Base-by-base conservation (phyloP, 768 basidiomycete genomes). In the Suillus cothurnatus region DNA sequence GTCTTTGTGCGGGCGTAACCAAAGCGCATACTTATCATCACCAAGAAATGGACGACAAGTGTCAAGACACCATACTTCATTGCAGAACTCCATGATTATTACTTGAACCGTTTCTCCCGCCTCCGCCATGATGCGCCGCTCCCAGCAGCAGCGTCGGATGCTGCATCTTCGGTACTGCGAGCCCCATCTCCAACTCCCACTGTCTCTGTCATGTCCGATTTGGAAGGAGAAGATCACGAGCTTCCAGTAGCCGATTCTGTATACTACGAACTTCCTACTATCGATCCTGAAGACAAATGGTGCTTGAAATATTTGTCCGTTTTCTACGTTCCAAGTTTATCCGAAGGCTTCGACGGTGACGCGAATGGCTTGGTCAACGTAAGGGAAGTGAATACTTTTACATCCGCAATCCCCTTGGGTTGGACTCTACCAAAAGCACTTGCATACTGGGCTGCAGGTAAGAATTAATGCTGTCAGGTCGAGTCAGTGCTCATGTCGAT, bases 1-100 rank as follows among this genome's bases (percentile, higher is more conserved):
- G 78, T 67, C 12, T 38, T 36, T 39, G 19, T 21, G 34, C 9
- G 11, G 34, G 8, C 9, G 34, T 34, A 9, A 34, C 34, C 34
- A 9, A 34, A 34, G 34, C 8, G 34, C 34, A 34, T 34, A 26
- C 49, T n/a, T 15, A 52, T 64, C 39, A 14, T 23, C 21, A 28
- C 43, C 41, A 85, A 84, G 56, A 78, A 77, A 11, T 86, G 85
- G 85, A 81, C 80, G 69, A 80, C 82, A 11, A 85, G 78, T 65
- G 85, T 86, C 38, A 84, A 86, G 67, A 82, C 84, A 0, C 74
- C 80, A 0, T 81, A 83, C 62, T 86, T 86, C 61, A 82, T 84
- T 2, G 75, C 84, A 43, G 79, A 77, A 3, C 66, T 81, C 4
- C 71, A 76, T 14, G 80, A 82, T 65, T 76, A 79, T 65, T 79